phyloP scores from a whole-genome alignment of 768 basidiomycete species.

The Russula lepida region DNA sequence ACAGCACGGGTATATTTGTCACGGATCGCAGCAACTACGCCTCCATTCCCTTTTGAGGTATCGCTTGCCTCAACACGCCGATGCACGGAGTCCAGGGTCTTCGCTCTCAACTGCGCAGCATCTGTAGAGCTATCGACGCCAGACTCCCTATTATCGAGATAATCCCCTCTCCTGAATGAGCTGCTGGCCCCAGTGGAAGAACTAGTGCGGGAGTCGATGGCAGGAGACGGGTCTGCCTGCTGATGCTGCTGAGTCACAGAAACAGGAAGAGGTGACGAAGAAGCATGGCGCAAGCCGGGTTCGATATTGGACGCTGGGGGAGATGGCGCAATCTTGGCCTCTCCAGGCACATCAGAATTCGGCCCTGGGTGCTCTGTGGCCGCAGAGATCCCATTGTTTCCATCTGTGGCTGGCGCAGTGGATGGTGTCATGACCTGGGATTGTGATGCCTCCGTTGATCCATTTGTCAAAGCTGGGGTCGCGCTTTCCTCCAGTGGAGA shows the following conservation, averaged over 20 bases:
- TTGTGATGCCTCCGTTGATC: not conserved
- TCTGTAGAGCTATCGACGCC: conserved; percentile 23
- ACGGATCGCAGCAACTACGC: conserved; percentile 62
- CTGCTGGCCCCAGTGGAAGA: conserved; percentile 10
- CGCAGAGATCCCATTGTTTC: not conserved
- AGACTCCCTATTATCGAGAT: conserved; percentile 25
- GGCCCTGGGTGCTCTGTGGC: not conserved
- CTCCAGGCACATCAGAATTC: not conserved
- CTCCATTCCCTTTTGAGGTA: conserved; percentile 44
- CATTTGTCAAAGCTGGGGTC: not conserved
- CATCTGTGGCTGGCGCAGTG: not conserved
- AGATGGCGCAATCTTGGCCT: not conserved
- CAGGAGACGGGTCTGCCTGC: conserved; percentile 1
- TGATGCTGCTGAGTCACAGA: not conserved
- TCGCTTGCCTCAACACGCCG: conserved; percentile 40
- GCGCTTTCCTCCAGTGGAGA: conserved; percentile 8
- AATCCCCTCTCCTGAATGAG: conserved; percentile 18
- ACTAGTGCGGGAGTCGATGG: conserved; percentile 5
- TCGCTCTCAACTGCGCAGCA: conserved; percentile 23
- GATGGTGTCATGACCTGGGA: not conserved
- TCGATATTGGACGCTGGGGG: not conserved
- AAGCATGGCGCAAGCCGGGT: not conserved
- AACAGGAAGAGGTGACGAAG: not conserved
- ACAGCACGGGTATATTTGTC: conserved; percentile 53
- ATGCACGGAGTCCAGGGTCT: conserved; percentile 10